Conservation (phyloP, 805 yeast genomes). For the Vanderwaltozyma verrucispora region DNA sequence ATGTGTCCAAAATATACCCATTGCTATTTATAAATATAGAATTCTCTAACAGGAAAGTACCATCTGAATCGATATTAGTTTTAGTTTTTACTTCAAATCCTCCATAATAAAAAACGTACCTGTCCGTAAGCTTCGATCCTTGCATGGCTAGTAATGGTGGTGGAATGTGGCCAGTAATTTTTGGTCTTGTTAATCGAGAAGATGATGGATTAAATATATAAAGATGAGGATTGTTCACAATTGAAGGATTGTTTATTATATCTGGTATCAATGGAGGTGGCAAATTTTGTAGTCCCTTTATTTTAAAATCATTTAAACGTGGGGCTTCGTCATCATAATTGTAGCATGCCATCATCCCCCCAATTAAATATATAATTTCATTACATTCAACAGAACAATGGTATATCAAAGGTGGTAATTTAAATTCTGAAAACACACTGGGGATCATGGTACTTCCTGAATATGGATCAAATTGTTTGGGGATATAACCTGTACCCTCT, state of each 20-base stretch:
- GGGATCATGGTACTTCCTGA: conserved; percentile 17
- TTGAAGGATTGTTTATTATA: conserved; percentile 34
- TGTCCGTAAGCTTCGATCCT: conserved; percentile 39
- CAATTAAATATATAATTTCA: conserved; percentile 31
- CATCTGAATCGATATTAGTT: conserved; percentile 21
- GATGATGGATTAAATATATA: conserved; percentile 33
- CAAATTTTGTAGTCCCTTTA: conserved; percentile 32
- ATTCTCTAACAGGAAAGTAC: conserved; percentile 31
- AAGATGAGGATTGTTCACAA: conserved; percentile 31
- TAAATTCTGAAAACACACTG: conserved; percentile 28
- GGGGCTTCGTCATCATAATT: conserved; percentile 21
- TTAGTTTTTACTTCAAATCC: conserved; percentile 45
- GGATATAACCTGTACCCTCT: conserved; percentile 17
- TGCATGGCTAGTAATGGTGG: conserved; percentile 40
- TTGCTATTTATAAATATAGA: conserved; percentile 38
- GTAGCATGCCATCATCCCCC: conserved; percentile 34
- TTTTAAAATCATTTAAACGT: conserved; percentile 27
- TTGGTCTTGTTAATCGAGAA: conserved; percentile 27
- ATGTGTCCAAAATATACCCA: conserved; percentile 50
- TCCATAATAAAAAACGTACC: conserved; percentile 56
- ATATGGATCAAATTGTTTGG: conserved; percentile 15
- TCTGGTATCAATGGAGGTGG: conserved; percentile 37
- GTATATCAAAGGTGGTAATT: conserved; percentile 33
- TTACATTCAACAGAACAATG: conserved; percentile 33
- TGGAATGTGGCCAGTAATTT: conserved; percentile 35